Evolutionary conservation across 108 stramenopile species (phyloP), one percentile per base, ranked within the genome.

Genomic region (Cyclotella distinguenda): DNA sequence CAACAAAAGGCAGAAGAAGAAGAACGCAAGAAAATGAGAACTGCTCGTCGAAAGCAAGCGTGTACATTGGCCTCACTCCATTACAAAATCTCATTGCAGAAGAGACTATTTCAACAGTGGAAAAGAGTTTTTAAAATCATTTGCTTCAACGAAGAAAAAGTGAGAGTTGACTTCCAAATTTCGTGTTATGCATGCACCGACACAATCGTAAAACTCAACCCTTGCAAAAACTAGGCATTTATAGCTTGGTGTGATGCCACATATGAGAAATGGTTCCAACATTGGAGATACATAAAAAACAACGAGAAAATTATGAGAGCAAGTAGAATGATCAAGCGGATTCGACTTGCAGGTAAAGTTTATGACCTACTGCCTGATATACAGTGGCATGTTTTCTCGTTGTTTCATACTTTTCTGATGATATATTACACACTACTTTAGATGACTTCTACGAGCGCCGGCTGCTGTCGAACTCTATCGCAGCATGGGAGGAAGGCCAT

Each of bases 391-490:
- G n/a, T n/a, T n/a, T n/a, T n/a, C n/a, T n/a, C n/a, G n/a, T n/a
- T n/a, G 40, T 53, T 31, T 32, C 33, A 32, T 54, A n/a, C 33
- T 12, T 18, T 34, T 12, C 3, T 54, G 1, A 3, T 30, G 33
- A 50, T 26, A 26, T 22, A 34, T 11, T 4, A 6, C 6, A 15
- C 10, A 60, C 9, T 4, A 2, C 15, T 16, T 2, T 45, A 67
- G 67, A 68, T 31, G 75, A 68, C 25, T 68, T 77, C 46, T 44
- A 68, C 51, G 40, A 58, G 43, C 6, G 45, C 6, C 26, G 67
- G 35, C 45, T 77, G 21, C 38, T 64, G 21, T 60, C 75, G 25
- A 77, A 63, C 18, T 45, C 67, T 16, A 40, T 77, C 6, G 75
- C 67, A 7, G 61, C 67, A 9, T 36, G 67, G 67, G 67, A 77